phyloP scores from a whole-genome alignment of 176 grass and related monocot genomes.

The Oropetium thomaeum region DNA sequence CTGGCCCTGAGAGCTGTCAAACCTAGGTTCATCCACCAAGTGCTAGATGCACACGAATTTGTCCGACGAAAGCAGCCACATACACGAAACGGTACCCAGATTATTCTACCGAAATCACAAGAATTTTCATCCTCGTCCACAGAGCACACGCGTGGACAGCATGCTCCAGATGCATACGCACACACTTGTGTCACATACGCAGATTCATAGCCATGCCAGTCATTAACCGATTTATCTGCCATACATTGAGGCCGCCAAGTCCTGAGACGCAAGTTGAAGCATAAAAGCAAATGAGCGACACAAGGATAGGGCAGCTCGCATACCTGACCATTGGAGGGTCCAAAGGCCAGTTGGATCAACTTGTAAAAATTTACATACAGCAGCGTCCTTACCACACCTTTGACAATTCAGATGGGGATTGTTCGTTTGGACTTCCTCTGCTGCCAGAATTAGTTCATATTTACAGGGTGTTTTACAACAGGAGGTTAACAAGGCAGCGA shows the following conservation, averaged over 20 bases:
- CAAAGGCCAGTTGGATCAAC: neutral
- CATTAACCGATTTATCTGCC: neutral
- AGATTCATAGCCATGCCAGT: neutral
- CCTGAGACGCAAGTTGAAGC: neutral
- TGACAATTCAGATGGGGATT: conserved; percentile 25
- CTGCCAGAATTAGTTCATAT: conserved; percentile 51
- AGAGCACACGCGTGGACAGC: neutral
- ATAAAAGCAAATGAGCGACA: neutral
- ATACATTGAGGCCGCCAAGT: neutral
- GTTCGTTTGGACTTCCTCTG: conserved; percentile 14
- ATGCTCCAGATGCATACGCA: neutral
- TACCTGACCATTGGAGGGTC: neutral
- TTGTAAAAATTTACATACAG: conserved; percentile 20
- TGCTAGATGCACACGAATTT: neutral
- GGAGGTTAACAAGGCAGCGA: conserved; percentile 11
- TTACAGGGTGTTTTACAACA: conserved; percentile 65
- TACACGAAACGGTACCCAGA: neutral
- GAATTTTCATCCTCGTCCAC: neutral
- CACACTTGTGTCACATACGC: neutral
- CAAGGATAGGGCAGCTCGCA: neutral
- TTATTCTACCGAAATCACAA: conserved; percentile 5
- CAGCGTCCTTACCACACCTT: conserved; percentile 12
- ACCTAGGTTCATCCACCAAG: neutral
- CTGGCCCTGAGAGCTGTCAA: neutral
- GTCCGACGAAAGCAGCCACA: neutral